A percentile compares a stretch with the other conserved stretches of the same genome.
phyloP scores from a whole-genome alignment of 352 stramenopile genomes.

The Phytophthora tubulina region DNA sequence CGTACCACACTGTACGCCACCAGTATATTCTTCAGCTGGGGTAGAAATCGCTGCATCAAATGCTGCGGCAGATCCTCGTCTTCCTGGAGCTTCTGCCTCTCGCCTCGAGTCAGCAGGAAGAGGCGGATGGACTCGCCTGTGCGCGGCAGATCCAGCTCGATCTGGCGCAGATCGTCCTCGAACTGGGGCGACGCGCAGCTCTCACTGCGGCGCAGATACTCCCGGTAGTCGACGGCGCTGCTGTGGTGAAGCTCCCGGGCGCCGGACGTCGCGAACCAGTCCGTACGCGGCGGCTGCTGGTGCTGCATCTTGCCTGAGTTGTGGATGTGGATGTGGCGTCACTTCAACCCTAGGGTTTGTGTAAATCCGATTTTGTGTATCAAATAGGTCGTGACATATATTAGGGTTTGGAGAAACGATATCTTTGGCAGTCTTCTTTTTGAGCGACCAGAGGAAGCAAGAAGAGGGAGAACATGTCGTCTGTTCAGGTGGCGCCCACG shows the following conservation, averaged over 20 bases:
- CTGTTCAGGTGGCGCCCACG: constrained; percentile 77
- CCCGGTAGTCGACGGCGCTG: constrained; percentile 52
- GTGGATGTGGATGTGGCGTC: constrained; percentile 7
- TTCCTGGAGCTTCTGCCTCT: constrained; percentile 16
- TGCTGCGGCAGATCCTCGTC: constrained; percentile 36
- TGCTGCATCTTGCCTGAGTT: constrained; percentile 28
- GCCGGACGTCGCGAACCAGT: constrained; percentile 63
- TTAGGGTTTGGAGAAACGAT: constrained; percentile 13
- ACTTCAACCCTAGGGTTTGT: constrained; percentile 29
- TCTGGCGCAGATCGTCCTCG: constrained; percentile 73
- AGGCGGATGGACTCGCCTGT: constrained; percentile 62
- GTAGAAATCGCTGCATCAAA: constrained; percentile 44
- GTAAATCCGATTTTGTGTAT: constrained; percentile 12
- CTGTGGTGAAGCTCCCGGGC: constrained; percentile 43
- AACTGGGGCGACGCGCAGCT: constrained; percentile 38
- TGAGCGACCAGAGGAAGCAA: not conserved
- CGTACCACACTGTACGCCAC: constrained; percentile 67
- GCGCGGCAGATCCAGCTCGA: constrained; percentile 75
- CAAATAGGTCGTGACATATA: too few relatives aligned
- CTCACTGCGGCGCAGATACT: constrained; percentile 51
- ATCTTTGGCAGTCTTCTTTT: constrained; percentile 35
- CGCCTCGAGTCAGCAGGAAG: constrained; percentile 51
- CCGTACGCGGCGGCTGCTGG: not conserved
- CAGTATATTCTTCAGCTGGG: constrained; percentile 63
- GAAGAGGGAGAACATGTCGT: constrained; percentile 38